A percentile compares a stretch with the other conserved stretches of the same genome.
phyloP scores from a whole-genome alignment of 2,329 filamentous ascomycete genomes.

The Xylariaceae sp. region DNA sequence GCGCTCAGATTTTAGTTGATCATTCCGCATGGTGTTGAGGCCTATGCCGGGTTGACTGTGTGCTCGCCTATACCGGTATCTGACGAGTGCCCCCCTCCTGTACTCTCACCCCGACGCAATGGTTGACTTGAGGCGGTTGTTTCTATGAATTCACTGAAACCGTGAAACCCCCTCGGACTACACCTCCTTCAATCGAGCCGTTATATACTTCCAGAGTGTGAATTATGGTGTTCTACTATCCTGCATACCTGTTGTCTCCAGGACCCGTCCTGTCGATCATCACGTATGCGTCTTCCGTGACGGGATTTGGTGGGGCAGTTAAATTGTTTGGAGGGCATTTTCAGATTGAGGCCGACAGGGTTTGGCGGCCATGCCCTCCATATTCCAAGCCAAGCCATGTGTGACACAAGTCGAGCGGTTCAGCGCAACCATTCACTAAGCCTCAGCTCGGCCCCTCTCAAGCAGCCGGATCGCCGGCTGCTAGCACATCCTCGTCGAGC shows the following conservation, averaged over 20 bases:
- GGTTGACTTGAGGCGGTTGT: too few species aligned
- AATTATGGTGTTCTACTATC: too few species aligned
- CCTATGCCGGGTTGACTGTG: too few species aligned
- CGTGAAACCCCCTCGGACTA: too few species aligned
- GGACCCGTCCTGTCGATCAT: too few species aligned
- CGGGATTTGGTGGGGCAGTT: not conserved
- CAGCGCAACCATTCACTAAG: not conserved
- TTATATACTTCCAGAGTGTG: not conserved
- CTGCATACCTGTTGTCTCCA: too few species aligned
- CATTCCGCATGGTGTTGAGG: too few species aligned
- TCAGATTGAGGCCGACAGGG: not conserved
- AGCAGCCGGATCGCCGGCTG: slow-evolving; percentile 27
- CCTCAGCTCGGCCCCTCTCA: not conserved
- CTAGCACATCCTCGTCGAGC: slow-evolving; percentile 78
- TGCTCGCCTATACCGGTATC: too few species aligned
- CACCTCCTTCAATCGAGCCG: not conserved
- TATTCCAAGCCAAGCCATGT: slow-evolving; percentile 3
- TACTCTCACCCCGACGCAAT: too few species aligned
- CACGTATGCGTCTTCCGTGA: not conserved
- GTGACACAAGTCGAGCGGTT: not conserved
- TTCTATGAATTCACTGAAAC: too few species aligned
- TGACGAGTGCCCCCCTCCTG: too few species aligned
- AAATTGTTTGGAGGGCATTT: not conserved
- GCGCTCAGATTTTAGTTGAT: too few species aligned
- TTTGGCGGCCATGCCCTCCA: not conserved